phyloP scores from a whole-genome alignment of 257 asterid species.

The Forsythia viridissima region DNA sequence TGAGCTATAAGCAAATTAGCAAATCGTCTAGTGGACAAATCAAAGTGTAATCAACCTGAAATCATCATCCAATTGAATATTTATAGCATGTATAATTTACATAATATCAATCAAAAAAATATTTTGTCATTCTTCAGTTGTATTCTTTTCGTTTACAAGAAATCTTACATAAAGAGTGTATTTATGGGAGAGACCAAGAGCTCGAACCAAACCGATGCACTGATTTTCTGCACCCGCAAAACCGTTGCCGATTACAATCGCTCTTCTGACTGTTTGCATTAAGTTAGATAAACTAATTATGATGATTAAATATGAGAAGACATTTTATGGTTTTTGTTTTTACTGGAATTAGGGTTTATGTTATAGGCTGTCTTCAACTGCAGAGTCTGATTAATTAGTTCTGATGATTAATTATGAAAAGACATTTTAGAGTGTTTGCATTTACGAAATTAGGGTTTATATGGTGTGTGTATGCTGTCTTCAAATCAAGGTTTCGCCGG shows the following conservation, averaged over 20 bases:
- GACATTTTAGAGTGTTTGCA: no score
- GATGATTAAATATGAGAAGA: background rate
- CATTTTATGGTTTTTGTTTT: background rate
- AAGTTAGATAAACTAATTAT: background rate
- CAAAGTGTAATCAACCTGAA: background rate
- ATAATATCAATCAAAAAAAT: background rate
- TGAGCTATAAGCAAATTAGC: background rate
- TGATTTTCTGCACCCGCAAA: conserved; percentile 84
- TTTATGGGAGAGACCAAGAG: conserved; percentile 58
- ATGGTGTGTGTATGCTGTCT: no score
- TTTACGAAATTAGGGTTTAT: no score
- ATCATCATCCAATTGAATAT: background rate
- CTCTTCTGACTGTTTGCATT: conserved; percentile 67
- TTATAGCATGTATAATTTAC: background rate
- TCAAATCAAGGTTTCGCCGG: no score
- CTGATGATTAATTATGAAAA: no score
- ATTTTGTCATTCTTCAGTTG: background rate
- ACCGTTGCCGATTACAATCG: conserved; percentile 76
- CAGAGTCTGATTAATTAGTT: no score
- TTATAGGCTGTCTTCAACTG: background rate
- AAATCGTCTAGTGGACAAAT: conserved; percentile 11
- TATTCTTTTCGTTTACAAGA: background rate
- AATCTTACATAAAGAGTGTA: conserved; percentile 55
- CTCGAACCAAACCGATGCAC: conserved; percentile 76
- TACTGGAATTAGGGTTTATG: background rate